A percentile compares a stretch with the other conserved stretches of the same genome.
phyloP scores from a whole-genome alignment of 2,329 filamentous ascomycete species.

The Colletotrichum coccodes region DNA sequence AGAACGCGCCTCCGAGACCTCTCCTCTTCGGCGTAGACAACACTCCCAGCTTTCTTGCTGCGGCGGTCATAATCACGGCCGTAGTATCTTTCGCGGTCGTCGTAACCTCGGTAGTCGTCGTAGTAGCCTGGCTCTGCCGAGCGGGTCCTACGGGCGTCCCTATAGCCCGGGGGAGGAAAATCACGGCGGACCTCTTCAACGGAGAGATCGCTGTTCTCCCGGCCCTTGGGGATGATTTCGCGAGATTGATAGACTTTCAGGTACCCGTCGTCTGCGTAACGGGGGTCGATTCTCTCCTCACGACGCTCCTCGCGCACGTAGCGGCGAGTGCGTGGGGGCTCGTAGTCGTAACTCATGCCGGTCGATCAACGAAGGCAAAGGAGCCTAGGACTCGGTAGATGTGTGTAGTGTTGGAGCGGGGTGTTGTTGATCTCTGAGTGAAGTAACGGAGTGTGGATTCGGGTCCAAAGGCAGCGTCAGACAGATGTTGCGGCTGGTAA shows the following conservation, averaged over 20 bases:
- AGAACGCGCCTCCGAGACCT: conserved; percentile 61
- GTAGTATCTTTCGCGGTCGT: conserved; percentile 58
- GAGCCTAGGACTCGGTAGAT: not conserved
- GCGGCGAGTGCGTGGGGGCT: conserved; percentile 55
- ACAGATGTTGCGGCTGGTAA: not conserved
- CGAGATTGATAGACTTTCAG: conserved; percentile 55
- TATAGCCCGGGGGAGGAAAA: conserved; percentile 77
- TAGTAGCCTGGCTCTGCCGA: conserved; percentile 71
- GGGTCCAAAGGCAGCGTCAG: not conserved
- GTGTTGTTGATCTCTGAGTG: conserved; percentile 1
- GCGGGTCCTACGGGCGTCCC: conserved; percentile 68
- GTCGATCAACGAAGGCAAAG: not conserved
- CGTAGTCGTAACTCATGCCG: conserved; percentile 63
- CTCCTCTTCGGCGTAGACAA: conserved; percentile 66
- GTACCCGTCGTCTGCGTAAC: conserved; percentile 64
- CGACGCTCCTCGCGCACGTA: conserved; percentile 65
- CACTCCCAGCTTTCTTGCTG: conserved; percentile 60
- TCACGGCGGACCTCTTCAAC: conserved; percentile 87
- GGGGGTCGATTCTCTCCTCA: conserved; percentile 58
- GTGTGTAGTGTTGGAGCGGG: conserved; percentile 11
- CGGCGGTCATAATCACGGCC: conserved; percentile 58
- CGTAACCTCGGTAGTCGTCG: conserved; percentile 58
- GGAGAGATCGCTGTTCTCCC: conserved; percentile 79
- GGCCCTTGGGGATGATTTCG: conserved; percentile 66
- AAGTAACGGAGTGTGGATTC: not conserved